Base-by-base conservation (phyloP, 148 eudicot genomes). In the Pharnaceum exiguum region DNA sequence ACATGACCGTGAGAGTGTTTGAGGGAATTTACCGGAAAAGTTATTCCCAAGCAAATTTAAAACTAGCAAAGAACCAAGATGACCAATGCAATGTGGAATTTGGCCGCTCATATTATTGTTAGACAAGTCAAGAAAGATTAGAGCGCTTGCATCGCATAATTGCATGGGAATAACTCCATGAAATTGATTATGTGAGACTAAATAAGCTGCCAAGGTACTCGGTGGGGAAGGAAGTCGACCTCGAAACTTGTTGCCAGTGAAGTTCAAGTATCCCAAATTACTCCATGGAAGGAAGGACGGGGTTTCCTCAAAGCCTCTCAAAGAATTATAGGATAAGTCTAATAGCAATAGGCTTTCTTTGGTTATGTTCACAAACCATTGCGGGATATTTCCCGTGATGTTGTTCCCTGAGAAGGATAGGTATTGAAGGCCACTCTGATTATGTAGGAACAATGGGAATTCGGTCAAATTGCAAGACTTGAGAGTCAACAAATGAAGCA, bases 171-270 rank as follows among this genome's bases (percentile, higher is more conserved):
- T 31, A 5, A 39, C 30, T 32, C 72, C 75, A 16, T 32, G 19
- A 1, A 70, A 49, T 0, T 5, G 35, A 26, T 75, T 75, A n/a
- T 35, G 38, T 12, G 38, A 35, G 38, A 35, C 38, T 12, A 7
- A 35, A 12, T 6, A 12, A 6, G 38, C 8, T 35, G n/a, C 0
- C 10, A 32, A 7, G 18, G 51, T 58, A 10, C 5, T 10, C 26
- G 71, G 71, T 44, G 79, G 79, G 30, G 42, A 12, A n/a, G 60
- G 75, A 22, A 75, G 60, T 12, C 15, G 21, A 10, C 70, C 72
- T 46, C 17, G 54, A 17, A 67, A 3, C 16, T 2, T 17, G 1
- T 74, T 69, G 5, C 6, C 1, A 5, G 18, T 1, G 3, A 71
- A 27, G 10, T 36, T 19, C 11, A 70, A 35, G 2, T 12, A 10